Evolutionary conservation across 192 early-diverging fungal genomes (phyloP), one percentile per base, ranked within the genome.

Genomic region (Coemansia sp.): DNA sequence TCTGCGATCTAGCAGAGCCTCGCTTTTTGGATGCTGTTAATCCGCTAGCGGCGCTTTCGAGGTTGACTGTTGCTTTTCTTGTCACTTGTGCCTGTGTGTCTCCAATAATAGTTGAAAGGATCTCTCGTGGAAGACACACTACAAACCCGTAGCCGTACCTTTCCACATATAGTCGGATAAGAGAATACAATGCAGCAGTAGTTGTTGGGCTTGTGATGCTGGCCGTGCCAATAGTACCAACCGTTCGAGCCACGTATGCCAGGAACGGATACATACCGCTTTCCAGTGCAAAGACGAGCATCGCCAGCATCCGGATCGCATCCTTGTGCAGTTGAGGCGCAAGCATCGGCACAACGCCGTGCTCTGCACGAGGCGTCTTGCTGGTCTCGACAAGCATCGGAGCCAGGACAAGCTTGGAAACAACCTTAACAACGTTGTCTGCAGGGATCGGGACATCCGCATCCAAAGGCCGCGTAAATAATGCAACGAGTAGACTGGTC

Each of bases 251-350:
- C n/a, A 79, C 72, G 3, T 55, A 38, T 8, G 70, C 67, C 68
- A 84, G 32, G 48, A 64, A 76, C 22, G 82, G 82, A 8, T 71
- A 51, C 77, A 84, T 72, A 42, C 68, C 62, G 40, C 62, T 58
- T 38, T 74, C 70, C 62, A 84, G 51, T 8, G 77, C 45, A 17
- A 79, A 64, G 5, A 65, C 70, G 22, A 84, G 51, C 10, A 63
- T 64, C 0, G 77, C 77, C 67, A 84, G 44, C 44, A 79, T 71
- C 43, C 74, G 76, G 11, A 84, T 70, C 7, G 82, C 67, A 0
- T 74, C 73, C 22, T 70, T 58, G 61, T 84, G 77, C 13, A 84
- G 57, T 57, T 79, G 73, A 16, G 77, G 77, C 11, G 82, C 48
- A 17, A 79, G 71, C 64, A 79, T 49, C 0, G 74, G 71, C 10